Percentiles rank a stretch among this genome's conserved stretches.
Evolutionary conservation across 1,284 basidiomycete species (phyloP).

Genomic region (Volvariella volvacea): DNA sequence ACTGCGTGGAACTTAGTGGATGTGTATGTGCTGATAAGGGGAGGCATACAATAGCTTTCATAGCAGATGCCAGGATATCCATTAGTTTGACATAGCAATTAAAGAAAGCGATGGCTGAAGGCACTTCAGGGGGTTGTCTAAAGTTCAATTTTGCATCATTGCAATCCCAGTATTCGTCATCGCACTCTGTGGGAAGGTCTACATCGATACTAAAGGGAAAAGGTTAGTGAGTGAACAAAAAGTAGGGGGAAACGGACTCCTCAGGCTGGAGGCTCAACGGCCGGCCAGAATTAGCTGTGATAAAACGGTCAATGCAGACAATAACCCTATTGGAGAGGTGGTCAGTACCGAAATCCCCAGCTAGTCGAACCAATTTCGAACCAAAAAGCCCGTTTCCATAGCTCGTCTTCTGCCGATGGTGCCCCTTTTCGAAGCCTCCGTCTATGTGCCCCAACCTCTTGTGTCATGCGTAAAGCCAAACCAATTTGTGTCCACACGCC

Average conservation of each 20-base stretch:
- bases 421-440: conserved; percentile 22
- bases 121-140: conserved; percentile 45
- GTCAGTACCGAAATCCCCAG: neutral
- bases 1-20: neutral
- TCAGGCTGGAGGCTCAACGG: conserved; percentile 61
- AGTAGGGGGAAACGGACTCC: conserved; percentile 29
- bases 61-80: conserved; percentile 56
- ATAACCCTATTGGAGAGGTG: conserved; percentile 29
- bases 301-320: conserved; percentile 40
- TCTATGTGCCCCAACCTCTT: conserved; percentile 49
- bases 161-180: conserved; percentile 67
- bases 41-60: conserved; percentile 50
- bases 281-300: conserved; percentile 55
- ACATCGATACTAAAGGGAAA: conserved; percentile 47
- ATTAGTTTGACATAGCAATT: conserved; percentile 51
- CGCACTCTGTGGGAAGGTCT: conserved; percentile 58
- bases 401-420: conserved; percentile 44
- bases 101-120: conserved; percentile 49
- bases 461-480: conserved; percentile 47
- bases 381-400: conserved; percentile 72
- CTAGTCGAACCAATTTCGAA: conserved; percentile 4
- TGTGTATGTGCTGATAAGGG: neutral
- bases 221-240: neutral
- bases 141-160: conserved; percentile 35
- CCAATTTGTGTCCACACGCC: conserved; percentile 56